Base-by-base conservation (phyloP, 352 stramenopile species). In the Phytophthora hybrid region DNA sequence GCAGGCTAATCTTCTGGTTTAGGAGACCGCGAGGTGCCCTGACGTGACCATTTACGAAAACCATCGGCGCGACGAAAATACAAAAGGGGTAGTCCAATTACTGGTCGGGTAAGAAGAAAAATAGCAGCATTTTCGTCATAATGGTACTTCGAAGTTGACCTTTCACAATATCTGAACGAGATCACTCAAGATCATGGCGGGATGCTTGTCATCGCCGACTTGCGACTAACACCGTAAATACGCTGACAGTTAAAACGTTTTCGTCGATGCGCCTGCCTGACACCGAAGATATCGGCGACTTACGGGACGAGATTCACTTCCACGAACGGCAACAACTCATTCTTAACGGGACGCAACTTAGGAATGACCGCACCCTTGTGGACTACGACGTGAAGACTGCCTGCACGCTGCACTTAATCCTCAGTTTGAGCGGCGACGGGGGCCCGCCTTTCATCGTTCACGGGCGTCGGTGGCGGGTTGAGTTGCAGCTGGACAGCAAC, bases 231-330 rank as follows among this genome's bases (percentile, higher is more conserved):
- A 41, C 34, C 13, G 34, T 41, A 10, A 41, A 41, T 10, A 13
- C 34, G 34, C 34, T 41, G 34, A 41, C 34, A 11, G 34, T 8
- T 41, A 47, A 18, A 13, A 47, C 3, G 39, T 47, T 47, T 18
- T 47, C 39, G 14, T 5, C 13, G 37, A 5, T 13, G 37, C 11
- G 11, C 23, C 23, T 26, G 23, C 39, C 39, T 47, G 39, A 5
- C 39, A 47, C 7, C 37, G 37, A 44, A 44, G 37, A 44, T 44
- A 14, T 44, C 37, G 37, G 1, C 37, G 37, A 46, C 37, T 5
- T 46, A 5, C 37, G 37, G 13, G 37, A 46, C 37, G 37, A 76
- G 72, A 53, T 73, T 60, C 26, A 59, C 76, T 18, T 57, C 41
- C 34, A 49, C 62, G 14, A 61, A 13, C 32, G 52, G 18, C 55